A percentile compares a stretch with the other conserved stretches of the same genome.
Conservation (phyloP, 1,284 basidiomycete species). For the Microstroma glucosiphilum region DNA sequence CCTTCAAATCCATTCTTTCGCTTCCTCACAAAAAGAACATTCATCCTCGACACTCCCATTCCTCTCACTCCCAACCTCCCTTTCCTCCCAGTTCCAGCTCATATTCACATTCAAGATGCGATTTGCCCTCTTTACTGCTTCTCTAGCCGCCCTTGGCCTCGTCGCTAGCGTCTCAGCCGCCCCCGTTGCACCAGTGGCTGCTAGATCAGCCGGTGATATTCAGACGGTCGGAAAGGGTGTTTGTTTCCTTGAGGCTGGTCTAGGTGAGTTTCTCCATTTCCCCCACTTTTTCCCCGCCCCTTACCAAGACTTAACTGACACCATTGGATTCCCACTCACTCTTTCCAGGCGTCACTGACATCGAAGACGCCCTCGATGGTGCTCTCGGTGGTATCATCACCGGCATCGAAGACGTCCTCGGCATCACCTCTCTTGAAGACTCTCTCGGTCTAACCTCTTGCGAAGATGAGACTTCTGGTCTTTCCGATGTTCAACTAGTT, state of each 20-base stretch:
- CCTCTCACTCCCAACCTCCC: background rate
- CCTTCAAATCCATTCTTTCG: background rate
- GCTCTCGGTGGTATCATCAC: conserved; percentile 8
- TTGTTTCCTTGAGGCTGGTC: background rate
- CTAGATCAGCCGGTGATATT: background rate
- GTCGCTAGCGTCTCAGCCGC: background rate
- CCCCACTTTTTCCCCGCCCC: background rate
- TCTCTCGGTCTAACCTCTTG: conserved; percentile 12
- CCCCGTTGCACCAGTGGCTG: background rate
- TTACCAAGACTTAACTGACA: background rate
- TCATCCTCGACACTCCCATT: background rate
- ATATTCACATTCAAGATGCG: background rate
- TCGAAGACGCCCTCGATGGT: conserved; percentile 9
- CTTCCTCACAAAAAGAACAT: background rate
- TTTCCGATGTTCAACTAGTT: conserved; percentile 1
- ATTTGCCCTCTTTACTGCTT: background rate
- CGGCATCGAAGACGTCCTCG: conserved; percentile 12
- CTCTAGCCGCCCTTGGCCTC: background rate
- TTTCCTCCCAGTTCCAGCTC: background rate
- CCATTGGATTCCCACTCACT: background rate
- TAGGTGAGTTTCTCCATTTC: background rate
- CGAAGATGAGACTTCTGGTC: conserved; percentile 5
- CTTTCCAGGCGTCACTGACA: conserved; percentile 1
- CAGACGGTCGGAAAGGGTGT: background rate
- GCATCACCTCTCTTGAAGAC: conserved; percentile 14